phyloP scores from a whole-genome alignment of 306 rosid species.

The Dicorynia guianensis region DNA sequence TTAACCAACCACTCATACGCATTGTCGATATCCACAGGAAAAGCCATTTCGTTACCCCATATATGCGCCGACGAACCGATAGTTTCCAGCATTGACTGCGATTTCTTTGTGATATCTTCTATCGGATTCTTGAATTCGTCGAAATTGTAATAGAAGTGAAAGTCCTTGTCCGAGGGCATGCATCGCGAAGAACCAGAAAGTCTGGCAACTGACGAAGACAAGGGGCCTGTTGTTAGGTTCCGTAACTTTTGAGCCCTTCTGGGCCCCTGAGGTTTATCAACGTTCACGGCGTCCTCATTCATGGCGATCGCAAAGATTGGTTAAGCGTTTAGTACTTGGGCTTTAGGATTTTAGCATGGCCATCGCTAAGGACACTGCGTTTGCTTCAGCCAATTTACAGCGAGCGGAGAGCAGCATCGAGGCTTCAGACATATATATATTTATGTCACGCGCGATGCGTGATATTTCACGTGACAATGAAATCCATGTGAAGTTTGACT shows the following conservation, averaged over 20 bases:
- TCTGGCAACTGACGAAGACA: slow-evolving; percentile 61
- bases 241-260: slow-evolving; percentile 50
- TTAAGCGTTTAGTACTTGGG: slow-evolving; percentile 41
- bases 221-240: slow-evolving; percentile 53
- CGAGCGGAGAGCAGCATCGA: neutral
- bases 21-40: slow-evolving; percentile 66
- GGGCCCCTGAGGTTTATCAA: slow-evolving; percentile 52
- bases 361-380: slow-evolving; percentile 3
- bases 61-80: slow-evolving; percentile 50
- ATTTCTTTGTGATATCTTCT: slow-evolving; percentile 53
- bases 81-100: slow-evolving; percentile 70
- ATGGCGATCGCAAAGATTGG: slow-evolving; percentile 20
- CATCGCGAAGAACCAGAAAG: slow-evolving; percentile 69
- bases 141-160: slow-evolving; percentile 71
- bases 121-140: slow-evolving; percentile 68
- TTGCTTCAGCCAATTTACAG: neutral
- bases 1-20: slow-evolving; percentile 80
- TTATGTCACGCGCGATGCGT: too few relatives aligned
- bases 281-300: slow-evolving; percentile 51
- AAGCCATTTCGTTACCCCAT: slow-evolving; percentile 52
- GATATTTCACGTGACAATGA: too few relatives aligned
- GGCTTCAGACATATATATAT: neutral
- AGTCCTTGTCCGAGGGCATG: slow-evolving; percentile 72
- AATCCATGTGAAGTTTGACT: too few relatives aligned
- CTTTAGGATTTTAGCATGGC: slow-evolving; percentile 29